Evolutionary conservation across 208 protist species (phyloP).

Genomic region (Acanthamoeba royreba): DNA sequence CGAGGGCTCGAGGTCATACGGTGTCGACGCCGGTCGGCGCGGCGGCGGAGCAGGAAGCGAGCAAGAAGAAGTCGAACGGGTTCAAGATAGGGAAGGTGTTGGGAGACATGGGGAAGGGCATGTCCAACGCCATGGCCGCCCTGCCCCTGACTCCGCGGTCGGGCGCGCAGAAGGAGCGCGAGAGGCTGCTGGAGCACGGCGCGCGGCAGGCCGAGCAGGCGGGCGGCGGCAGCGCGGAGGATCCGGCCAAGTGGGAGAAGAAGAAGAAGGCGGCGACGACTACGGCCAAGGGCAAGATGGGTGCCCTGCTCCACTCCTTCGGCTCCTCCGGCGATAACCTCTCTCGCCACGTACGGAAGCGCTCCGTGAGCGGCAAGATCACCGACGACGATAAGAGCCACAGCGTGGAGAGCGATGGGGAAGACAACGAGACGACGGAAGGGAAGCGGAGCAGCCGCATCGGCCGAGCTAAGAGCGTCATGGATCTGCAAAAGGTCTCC

Average conservation of each 20-base stretch:
- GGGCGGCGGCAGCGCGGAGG: neutral
- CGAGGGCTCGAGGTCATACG: no score
- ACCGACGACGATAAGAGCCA: neutral
- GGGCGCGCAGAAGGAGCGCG: neutral
- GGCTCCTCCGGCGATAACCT: neutral
- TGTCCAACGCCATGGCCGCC: neutral
- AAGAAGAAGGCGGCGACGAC: neutral
- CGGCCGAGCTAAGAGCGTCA: neutral
- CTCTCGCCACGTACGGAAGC: neutral
- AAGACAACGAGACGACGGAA: neutral
- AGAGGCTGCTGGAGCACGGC: neutral
- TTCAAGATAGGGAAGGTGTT: neutral
- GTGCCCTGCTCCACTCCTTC: neutral
- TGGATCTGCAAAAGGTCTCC: neutral
- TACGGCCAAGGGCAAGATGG: neutral
- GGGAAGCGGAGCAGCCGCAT: neutral
- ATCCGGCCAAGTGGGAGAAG: neutral
- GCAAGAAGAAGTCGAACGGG: no score
- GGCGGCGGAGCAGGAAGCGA: no score
- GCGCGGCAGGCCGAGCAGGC: neutral
- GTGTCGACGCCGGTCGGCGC: no score
- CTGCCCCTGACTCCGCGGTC: neutral
- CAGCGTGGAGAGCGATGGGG: neutral
- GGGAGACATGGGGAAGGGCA: neutral
- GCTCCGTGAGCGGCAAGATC: neutral